Evolutionary conservation across 164 flowering plant species (phyloP).

Genomic region (Liriodendron chinense): DNA sequence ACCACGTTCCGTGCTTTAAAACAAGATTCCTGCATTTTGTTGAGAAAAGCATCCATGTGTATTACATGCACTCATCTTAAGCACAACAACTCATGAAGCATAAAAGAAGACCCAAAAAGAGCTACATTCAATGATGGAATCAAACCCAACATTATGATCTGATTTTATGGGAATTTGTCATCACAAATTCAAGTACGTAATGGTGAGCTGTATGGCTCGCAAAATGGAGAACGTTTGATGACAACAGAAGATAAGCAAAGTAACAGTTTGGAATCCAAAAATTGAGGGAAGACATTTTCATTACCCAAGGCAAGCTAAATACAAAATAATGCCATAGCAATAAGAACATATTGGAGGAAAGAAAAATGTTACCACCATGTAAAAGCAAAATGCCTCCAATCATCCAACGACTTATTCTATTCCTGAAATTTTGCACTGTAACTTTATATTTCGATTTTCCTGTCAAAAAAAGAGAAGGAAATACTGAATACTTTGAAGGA

Average conservation of each 20-base stretch:
- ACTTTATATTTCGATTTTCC: conserved; percentile 64
- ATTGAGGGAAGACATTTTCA: not conserved
- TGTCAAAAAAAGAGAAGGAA: conserved; percentile 24
- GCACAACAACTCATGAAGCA: no score
- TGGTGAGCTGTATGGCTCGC: not conserved
- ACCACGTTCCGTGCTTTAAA: no score
- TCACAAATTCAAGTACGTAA: no score
- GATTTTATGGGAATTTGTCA: no score
- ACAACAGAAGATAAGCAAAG: not conserved
- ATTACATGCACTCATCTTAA: no score
- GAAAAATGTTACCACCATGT: conserved; percentile 18
- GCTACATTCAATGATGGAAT: no score
- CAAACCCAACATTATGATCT: no score
- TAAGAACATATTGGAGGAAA: not conserved
- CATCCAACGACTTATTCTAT: conserved; percentile 30
- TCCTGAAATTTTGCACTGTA: conserved; percentile 61
- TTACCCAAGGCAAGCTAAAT: not conserved
- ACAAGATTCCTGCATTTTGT: no score
- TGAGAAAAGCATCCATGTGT: no score
- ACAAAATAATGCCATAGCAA: not conserved
- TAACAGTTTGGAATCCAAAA: not conserved
- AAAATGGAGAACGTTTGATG: not conserved
- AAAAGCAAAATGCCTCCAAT: not conserved
- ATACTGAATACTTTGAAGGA: not conserved
- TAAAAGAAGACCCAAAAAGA: no score